Evolutionary conservation across 805 yeast species (phyloP), one percentile per base, ranked within the genome.

Genomic region (Brettanomyces nanus): DNA sequence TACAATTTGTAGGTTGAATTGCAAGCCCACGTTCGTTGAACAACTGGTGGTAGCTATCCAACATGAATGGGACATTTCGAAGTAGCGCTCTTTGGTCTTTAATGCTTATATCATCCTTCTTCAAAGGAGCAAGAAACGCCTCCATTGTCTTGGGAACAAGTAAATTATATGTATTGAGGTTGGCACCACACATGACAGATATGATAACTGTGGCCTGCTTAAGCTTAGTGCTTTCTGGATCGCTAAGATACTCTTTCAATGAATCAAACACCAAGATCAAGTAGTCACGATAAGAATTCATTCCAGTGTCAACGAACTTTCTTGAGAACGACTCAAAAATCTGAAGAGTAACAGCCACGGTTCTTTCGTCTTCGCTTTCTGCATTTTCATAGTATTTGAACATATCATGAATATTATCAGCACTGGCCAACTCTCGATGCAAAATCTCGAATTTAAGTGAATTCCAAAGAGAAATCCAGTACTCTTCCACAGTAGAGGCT

Each of bases 381-480:
- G 63, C 54, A 28, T 48, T 51, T 22, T 46, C 53, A 33, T 61
- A 62, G 33, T 59, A 59, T 15, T 47, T 44, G 27, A 49, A 31
- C 31, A 61, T 39, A 14, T 57, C 48, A 3, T 41, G 36, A 30
- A 56, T 39, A 19, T 52, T 53, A 22, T 56, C 54, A 10, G 58
- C 50, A 25, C 52, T 52, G 9, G 58, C 57, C 11, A 62, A 38
- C 61, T 82, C 85, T 30, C 79, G 80, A 55, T 90, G 95, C 40
- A 90, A 63, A n/a, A 90, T 69, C 57, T 90, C 96, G 55, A 75
- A 87, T 55, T 90, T 90, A 37, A 90, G 62, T 0, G 95, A 85
- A 48, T 84, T 82, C 95, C 95, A 92, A 4, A 90, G 53, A 2
- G 80, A 71, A 6, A 71, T 53, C 89, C 95, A 89, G 53, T 75